These are phyloP conservation scores for Mariannaea sp. DNA, from an alignment of 2,329 filamentous ascomycete genomes.

Conservation along the genomic window DNA sequence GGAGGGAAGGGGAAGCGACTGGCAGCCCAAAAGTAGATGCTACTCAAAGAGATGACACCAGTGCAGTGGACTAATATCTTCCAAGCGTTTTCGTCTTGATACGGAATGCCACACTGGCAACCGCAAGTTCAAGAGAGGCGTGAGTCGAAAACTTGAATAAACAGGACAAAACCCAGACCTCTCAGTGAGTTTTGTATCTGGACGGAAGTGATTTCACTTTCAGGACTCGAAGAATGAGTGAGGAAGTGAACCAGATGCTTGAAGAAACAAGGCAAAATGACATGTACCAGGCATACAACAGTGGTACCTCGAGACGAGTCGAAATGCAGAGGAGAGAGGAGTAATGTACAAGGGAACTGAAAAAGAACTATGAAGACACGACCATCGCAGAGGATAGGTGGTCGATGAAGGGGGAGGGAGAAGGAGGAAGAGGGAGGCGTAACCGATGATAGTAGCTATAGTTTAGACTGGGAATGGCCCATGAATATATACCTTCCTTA, in stretches of 20 bases:
- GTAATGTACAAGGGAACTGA: slow-evolving; percentile 36
- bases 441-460: slow-evolving; percentile 34
- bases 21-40: neutral
- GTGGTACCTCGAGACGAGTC: slow-evolving; percentile 28
- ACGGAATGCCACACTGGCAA: slow-evolving; percentile 4
- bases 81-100: slow-evolving; percentile 5
- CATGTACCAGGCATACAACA: slow-evolving; percentile 36
- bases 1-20: neutral
- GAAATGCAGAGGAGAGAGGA: slow-evolving; percentile 24
- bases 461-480: slow-evolving; percentile 46
- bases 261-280: slow-evolving; percentile 35
- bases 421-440: slow-evolving; percentile 36
- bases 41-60: neutral
- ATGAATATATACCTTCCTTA: slow-evolving; percentile 52
- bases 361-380: slow-evolving; percentile 38
- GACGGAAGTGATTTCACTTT: slow-evolving; percentile 33
- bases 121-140: neutral
- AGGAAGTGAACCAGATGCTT: slow-evolving; percentile 36
- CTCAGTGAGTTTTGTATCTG: slow-evolving; percentile 19
- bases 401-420: slow-evolving; percentile 31
- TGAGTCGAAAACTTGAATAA: too few relatives aligned
- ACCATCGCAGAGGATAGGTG: slow-evolving; percentile 36
- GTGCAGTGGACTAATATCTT: slow-evolving; percentile 3
- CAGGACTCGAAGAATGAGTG: slow-evolving; percentile 21
- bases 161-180: slow-evolving; percentile 20